Percentiles rank a stretch among this genome's conserved stretches.
Evolutionary conservation across 139 green algal genomes (phyloP).

Genomic region (Picochlorum sp.): DNA sequence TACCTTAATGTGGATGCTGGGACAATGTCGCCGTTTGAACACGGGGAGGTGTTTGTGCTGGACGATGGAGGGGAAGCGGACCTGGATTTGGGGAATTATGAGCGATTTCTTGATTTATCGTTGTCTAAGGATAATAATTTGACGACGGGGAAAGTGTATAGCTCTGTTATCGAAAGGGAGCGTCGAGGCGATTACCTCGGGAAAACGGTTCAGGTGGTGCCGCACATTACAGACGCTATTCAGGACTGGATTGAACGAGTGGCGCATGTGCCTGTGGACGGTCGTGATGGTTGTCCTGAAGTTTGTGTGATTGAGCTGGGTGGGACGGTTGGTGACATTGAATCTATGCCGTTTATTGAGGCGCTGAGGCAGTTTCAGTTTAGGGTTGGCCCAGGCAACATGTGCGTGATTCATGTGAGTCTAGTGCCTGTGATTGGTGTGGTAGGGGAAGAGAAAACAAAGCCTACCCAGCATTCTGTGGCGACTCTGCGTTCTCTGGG

Average conservation of each 20-base stretch:
- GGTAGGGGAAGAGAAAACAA: conserved; percentile 99
- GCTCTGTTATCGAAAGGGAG: conserved; percentile 88
- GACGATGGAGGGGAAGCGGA: conserved; percentile 97
- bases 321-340: conserved; percentile 97
- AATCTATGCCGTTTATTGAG: conserved; percentile 96
- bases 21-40: conserved; percentile 99
- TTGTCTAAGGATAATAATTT: conserved; percentile 95
- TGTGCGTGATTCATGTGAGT: conserved; percentile 85
- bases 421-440: conserved; percentile 94
- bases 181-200: conserved; percentile 92
- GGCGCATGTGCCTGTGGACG: conserved; percentile 81
- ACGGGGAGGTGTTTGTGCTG: conserved; percentile 98
- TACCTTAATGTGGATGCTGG: conserved; percentile 99
- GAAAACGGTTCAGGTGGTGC: conserved; percentile 98
- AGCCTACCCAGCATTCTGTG: conserved; percentile 97
- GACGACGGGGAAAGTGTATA: conserved; percentile 95
- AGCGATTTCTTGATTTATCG: conserved; percentile 96
- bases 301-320: conserved; percentile 99
- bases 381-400: conserved; percentile 53
- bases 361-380: conserved; percentile 78
- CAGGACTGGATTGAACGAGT: conserved; percentile 97
- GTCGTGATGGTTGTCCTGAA: conserved; percentile 59
- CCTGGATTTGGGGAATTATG: conserved; percentile 98
- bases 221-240: conserved; percentile 96
- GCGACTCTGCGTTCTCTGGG: conserved; percentile 80